phyloP scores from a whole-genome alignment of 2,329 filamentous ascomycete genomes.

The Phoma sp. region DNA sequence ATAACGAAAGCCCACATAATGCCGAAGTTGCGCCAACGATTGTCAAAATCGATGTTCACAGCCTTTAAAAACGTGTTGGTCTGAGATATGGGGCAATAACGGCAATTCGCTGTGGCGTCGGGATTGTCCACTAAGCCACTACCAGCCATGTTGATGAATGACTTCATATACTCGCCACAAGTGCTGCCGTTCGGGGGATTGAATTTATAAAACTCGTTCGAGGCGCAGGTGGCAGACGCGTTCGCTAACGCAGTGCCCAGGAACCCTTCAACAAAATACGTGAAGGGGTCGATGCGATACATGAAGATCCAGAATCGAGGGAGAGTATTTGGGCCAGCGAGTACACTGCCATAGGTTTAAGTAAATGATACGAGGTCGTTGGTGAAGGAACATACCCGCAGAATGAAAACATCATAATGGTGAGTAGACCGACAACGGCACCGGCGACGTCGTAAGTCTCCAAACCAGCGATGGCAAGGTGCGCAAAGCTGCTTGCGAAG shows the following conservation, averaged over 20 bases:
- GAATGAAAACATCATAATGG: constrained; percentile 76
- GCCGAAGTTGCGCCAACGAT: constrained; percentile 74
- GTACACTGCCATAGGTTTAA: constrained; percentile 65
- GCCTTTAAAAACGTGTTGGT: constrained; percentile 58
- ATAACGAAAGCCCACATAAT: constrained; percentile 71
- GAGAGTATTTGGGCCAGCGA: constrained; percentile 65
- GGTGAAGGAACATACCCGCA: constrained; percentile 58
- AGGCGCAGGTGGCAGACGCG: constrained; percentile 57
- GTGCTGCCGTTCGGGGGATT: constrained; percentile 52
- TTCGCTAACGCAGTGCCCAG: constrained; percentile 52
- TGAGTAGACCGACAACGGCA: no score
- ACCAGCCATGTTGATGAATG: constrained; percentile 43
- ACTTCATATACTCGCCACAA: constrained; percentile 55
- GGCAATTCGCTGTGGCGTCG: constrained; percentile 55
- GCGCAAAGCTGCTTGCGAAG: constrained; percentile 82
- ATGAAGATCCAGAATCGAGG: constrained; percentile 82
- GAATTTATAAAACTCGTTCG: constrained; percentile 52
- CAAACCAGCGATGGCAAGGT: constrained; percentile 78
- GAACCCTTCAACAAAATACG: constrained; percentile 63
- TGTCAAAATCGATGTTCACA: constrained; percentile 53
- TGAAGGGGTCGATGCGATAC: constrained; percentile 73
- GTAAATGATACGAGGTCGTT: no score
- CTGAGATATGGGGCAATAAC: constrained; percentile 56
- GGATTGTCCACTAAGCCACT: constrained; percentile 56
- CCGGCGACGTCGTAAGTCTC: constrained; percentile 77